A percentile compares a stretch with the other conserved stretches of the same genome.
Evolutionary conservation across 768 basidiomycete species (phyloP).

Genomic region (Mycena amicta): DNA sequence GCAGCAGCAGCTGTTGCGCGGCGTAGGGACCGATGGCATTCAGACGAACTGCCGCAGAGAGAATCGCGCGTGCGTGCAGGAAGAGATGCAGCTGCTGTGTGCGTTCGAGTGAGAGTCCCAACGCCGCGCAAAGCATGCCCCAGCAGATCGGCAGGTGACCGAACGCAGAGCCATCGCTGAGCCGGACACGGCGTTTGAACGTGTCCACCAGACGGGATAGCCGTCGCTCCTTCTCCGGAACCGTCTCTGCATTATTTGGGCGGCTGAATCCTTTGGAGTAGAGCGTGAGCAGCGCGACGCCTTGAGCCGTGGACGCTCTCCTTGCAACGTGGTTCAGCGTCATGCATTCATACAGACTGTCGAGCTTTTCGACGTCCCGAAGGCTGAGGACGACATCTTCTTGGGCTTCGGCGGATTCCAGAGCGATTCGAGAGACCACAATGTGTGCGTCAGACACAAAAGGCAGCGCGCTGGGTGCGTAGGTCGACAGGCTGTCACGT

Average conservation of each 20-base stretch:
- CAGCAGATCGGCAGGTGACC: conserved; percentile 93
- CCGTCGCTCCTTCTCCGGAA: conserved; percentile 24
- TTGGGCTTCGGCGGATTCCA: not conserved
- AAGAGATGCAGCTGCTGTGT: conserved; percentile 89
- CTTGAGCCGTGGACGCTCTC: conserved; percentile 88
- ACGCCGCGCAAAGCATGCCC: conserved; percentile 79
- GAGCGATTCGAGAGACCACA: conserved; percentile 32
- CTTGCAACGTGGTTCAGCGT: conserved; percentile 88
- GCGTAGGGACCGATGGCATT: conserved; percentile 93
- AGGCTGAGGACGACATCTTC: not conserved
- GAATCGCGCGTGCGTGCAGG: conserved; percentile 84
- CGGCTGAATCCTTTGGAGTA: conserved; percentile 79
- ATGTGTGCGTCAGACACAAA: conserved; percentile 78
- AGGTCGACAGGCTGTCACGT: conserved; percentile 72
- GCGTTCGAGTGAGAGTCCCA: conserved; percentile 75
- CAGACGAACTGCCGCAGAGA: conserved; percentile 90
- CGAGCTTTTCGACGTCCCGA: conserved; percentile 42
- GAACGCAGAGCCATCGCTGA: conserved; percentile 59
- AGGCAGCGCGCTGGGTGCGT: conserved; percentile 73
- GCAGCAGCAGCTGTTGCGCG: conserved; percentile 84
- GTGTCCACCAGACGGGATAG: conserved; percentile 55
- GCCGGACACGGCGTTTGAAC: conserved; percentile 70
- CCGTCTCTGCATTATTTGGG: conserved; percentile 40
- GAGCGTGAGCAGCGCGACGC: conserved; percentile 87
- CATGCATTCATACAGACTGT: conserved; percentile 80